A percentile compares a stretch with the other conserved stretches of the same genome.
phyloP scores from a whole-genome alignment of 164 flowering plant genomes.

The Magnolia kwangsiensis region DNA sequence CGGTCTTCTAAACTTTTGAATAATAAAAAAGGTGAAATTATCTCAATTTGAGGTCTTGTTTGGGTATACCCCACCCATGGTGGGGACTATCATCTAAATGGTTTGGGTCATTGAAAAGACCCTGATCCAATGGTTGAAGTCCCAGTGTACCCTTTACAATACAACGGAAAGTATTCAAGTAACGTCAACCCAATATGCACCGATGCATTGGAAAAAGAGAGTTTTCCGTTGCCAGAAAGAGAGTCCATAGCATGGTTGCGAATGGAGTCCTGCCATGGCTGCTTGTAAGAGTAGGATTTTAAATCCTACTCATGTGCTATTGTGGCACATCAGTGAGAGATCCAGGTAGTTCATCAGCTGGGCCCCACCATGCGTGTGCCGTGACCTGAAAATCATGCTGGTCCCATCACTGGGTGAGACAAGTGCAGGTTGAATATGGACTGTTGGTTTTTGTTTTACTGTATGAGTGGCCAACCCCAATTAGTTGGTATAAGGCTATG shows the following conservation, averaged over 20 bases:
- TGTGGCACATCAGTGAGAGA: too few relatives aligned
- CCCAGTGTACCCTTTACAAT: neutral
- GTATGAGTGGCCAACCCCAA: neutral
- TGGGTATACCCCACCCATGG: too few relatives aligned
- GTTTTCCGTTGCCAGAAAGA: neutral
- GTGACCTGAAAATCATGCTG: neutral
- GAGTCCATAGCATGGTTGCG: too few relatives aligned
- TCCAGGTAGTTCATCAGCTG: too few relatives aligned
- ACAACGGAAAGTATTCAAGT: neutral
- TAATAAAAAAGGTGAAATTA: too few relatives aligned
- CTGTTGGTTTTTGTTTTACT: neutral
- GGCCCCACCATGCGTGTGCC: neutral
- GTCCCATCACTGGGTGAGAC: neutral
- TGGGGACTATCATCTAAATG: neutral
- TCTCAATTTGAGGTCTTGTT: too few relatives aligned
- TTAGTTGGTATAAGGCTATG: neutral
- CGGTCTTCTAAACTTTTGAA: too few relatives aligned
- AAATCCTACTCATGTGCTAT: too few relatives aligned
- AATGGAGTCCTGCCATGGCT: too few relatives aligned
- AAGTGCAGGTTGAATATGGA: neutral
- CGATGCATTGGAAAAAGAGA: neutral
- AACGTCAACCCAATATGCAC: neutral
- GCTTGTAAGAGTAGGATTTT: too few relatives aligned
- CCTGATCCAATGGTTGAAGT: neutral
- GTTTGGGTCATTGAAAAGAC: neutral